Percentiles rank a stretch among this genome's conserved stretches.
Conservation (phyloP, 805 yeast species). For the Yarrowia phangngaensis region DNA sequence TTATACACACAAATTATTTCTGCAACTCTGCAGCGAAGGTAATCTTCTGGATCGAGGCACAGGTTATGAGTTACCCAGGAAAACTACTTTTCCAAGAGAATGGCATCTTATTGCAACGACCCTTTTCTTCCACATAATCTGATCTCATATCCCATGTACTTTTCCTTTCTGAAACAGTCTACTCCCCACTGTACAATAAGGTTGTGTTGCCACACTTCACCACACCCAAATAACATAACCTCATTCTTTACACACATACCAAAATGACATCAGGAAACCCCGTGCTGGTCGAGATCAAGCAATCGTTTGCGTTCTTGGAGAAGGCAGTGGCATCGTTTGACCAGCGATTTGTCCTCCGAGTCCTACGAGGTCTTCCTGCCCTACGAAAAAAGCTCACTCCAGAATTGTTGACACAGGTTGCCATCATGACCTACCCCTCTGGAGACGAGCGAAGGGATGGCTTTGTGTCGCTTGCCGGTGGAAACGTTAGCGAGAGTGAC, state of each 20-base stretch:
- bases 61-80: no score
- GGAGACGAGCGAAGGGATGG: constrained; percentile 38
- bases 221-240: constrained; percentile 5
- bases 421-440: constrained; percentile 55
- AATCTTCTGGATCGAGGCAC: no score
- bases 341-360: constrained; percentile 81
- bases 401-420: constrained; percentile 52
- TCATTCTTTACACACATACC: constrained; percentile 8
- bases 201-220: no score
- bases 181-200: no score
- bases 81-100: no score
- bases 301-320: constrained; percentile 47
- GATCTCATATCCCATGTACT: no score
- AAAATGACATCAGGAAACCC: constrained; percentile 17
- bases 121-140: no score
- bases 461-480: constrained; percentile 36
- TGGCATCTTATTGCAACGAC: no score
- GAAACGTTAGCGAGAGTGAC: constrained; percentile 36
- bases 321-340: constrained; percentile 72
- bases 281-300: constrained; percentile 37
- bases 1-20: constrained; percentile 17
- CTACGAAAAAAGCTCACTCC: constrained; percentile 62
- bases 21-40: no score
- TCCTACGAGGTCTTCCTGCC: constrained; percentile 74
- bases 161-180: no score